Percentiles rank a stretch among this genome's conserved stretches.
phyloP scores from a whole-genome alignment of 352 stramenopile species.

The Pythium aphanidermatum region DNA sequence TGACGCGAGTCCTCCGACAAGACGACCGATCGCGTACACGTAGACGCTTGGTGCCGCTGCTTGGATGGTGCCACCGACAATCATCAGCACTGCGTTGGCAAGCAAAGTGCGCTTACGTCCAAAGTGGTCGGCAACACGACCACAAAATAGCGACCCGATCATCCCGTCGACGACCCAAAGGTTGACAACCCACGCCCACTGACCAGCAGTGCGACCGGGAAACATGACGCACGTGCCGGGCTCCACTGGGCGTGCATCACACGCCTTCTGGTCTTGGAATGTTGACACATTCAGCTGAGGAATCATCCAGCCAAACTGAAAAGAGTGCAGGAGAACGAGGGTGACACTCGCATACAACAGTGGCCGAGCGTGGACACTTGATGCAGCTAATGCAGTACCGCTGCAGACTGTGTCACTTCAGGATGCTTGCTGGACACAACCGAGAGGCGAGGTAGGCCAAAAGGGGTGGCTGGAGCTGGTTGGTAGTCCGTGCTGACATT shows the following conservation, averaged over 20 bases:
- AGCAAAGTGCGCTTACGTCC: constrained; percentile 41
- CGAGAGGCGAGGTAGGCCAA: not conserved
- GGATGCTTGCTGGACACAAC: not conserved
- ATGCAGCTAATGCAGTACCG: not conserved
- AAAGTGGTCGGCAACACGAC: constrained; percentile 28
- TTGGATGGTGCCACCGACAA: constrained; percentile 27
- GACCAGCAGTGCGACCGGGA: constrained; percentile 34
- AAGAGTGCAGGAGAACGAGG: constrained; percentile 31
- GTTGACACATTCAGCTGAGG: constrained; percentile 46
- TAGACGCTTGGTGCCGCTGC: constrained; percentile 27
- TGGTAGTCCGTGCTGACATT: no score
- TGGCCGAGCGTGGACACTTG: constrained; percentile 4
- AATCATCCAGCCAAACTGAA: constrained; percentile 52
- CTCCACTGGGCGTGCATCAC: constrained; percentile 30
- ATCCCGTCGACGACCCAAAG: constrained; percentile 53
- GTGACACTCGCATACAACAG: constrained; percentile 37
- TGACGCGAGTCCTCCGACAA: constrained; percentile 46
- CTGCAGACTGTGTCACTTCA: no score
- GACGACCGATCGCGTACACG: constrained; percentile 28
- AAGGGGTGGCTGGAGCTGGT: no score
- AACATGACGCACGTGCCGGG: constrained; percentile 52
- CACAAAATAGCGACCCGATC: constrained; percentile 33
- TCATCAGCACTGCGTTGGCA: constrained; percentile 30
- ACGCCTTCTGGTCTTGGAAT: constrained; percentile 36
- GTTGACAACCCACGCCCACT: constrained; percentile 54